These are phyloP conservation scores for Tuctoria greenei DNA, from an alignment of 176 grass and related monocot species.

Conservation along the genomic window DNA sequence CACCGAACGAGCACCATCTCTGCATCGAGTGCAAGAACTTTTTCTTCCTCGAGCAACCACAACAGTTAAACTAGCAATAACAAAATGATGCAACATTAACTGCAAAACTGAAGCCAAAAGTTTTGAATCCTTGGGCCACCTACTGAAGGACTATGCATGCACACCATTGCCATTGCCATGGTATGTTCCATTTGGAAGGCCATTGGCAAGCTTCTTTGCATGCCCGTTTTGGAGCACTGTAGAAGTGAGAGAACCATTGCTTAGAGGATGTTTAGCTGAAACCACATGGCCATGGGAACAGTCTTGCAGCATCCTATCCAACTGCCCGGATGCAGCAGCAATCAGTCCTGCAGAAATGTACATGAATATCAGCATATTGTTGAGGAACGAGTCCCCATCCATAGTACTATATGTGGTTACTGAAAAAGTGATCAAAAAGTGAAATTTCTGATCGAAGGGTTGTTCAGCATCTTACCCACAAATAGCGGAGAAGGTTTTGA, in stretches of 20 bases:
- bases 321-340: constrained; percentile 70
- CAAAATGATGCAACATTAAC: constrained; percentile 55
- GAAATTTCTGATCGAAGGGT: neutral
- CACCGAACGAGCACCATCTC: constrained; percentile 52
- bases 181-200: constrained; percentile 58
- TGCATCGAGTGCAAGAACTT: constrained; percentile 47
- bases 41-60: constrained; percentile 61
- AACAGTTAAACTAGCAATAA: constrained; percentile 34
- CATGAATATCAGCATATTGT: constrained; percentile 17
- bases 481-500: constrained; percentile 87
- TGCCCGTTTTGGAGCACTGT: constrained; percentile 65
- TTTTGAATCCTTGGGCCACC: constrained; percentile 32
- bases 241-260: constrained; percentile 43
- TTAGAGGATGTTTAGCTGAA: constrained; percentile 15
- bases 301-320: constrained; percentile 48
- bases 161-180: constrained; percentile 78
- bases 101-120: constrained; percentile 32
- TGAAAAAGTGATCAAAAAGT: neutral
- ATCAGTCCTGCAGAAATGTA: constrained; percentile 61
- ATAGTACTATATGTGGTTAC: neutral
- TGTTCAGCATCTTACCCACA: constrained; percentile 59
- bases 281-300: constrained; percentile 12
- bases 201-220: constrained; percentile 52
- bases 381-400: neutral
- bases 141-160: constrained; percentile 43